phyloP scores from a whole-genome alignment of 305 asterid species.

The Petunia hybrid region DNA sequence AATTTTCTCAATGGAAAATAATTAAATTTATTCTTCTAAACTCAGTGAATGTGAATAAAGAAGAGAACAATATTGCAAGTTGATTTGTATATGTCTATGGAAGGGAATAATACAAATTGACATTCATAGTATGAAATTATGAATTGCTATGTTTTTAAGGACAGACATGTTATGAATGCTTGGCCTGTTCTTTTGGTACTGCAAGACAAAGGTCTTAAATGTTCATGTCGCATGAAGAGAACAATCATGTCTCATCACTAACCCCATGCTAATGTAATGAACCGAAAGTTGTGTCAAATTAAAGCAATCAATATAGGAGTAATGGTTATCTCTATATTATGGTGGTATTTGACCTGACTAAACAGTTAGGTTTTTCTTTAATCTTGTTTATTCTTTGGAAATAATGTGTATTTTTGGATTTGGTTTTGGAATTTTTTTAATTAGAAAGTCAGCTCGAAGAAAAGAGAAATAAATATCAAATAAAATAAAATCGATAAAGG shows the following conservation, averaged over 20 bases:
- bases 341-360: no score
- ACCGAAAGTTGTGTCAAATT: constrained; percentile 17
- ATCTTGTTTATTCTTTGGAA: no score
- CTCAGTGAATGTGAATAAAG: background rate
- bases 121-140: background rate
- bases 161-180: constrained; percentile 4
- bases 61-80: background rate
- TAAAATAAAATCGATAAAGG: no score
- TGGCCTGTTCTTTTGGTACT: background rate
- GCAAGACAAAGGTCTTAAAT: constrained; percentile 4
- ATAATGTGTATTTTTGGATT: no score
- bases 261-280: constrained; percentile 23
- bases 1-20: background rate
- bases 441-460: no score
- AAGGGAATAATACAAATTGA: background rate
- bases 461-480: no score
- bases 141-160: background rate
- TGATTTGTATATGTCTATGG: background rate
- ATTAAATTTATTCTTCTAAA: background rate
- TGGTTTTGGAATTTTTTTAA: no score
- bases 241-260: constrained; percentile 25
- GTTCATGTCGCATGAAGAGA: constrained; percentile 24
- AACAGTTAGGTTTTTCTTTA: no score
- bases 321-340: no score
- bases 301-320: background rate